Evolutionary conservation across 495 filamentous ascomycete genomes (phyloP).

Genomic region (Xylaria bambusicola): DNA sequence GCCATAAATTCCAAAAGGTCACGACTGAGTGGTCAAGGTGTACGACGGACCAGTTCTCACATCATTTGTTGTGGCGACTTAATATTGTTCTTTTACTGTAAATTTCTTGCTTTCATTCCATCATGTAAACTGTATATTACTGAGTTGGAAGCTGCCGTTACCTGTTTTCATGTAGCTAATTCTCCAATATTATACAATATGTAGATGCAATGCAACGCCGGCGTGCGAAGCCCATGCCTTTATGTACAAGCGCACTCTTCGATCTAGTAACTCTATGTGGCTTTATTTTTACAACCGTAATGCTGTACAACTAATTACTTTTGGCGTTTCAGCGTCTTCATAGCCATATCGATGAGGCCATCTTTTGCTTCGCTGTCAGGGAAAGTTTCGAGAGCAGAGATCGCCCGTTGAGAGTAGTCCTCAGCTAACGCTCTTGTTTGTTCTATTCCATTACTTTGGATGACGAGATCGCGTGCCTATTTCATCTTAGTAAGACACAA

Average conservation of each 20-base stretch:
- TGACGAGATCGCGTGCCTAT: constrained; percentile 83
- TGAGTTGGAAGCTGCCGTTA: constrained; percentile 15
- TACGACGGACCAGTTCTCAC: neutral
- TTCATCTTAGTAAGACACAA: constrained; percentile 10
- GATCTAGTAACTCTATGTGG: constrained; percentile 18
- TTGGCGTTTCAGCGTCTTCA: constrained; percentile 84
- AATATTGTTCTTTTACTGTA: too few relatives aligned
- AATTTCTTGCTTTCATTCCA: neutral
- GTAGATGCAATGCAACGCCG: neutral
- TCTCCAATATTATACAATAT: constrained; percentile 12
- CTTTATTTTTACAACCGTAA: constrained; percentile 9
- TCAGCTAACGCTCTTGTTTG: constrained; percentile 87
- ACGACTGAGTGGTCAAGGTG: neutral
- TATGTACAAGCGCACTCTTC: constrained; percentile 20
- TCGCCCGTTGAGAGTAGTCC: constrained; percentile 87
- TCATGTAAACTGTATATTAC: constrained; percentile 10
- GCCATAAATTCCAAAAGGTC: neutral
- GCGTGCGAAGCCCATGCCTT: constrained; percentile 1
- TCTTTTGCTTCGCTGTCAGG: constrained; percentile 91
- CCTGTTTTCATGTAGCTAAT: neutral
- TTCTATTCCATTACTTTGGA: constrained; percentile 80
- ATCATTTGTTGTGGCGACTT: neutral
- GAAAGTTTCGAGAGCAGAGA: constrained; percentile 75
- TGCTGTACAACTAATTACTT: constrained; percentile 56
- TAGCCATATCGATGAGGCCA: constrained; percentile 88